Conservation (phyloP, 805 yeast genomes). For the Candida koratica region DNA sequence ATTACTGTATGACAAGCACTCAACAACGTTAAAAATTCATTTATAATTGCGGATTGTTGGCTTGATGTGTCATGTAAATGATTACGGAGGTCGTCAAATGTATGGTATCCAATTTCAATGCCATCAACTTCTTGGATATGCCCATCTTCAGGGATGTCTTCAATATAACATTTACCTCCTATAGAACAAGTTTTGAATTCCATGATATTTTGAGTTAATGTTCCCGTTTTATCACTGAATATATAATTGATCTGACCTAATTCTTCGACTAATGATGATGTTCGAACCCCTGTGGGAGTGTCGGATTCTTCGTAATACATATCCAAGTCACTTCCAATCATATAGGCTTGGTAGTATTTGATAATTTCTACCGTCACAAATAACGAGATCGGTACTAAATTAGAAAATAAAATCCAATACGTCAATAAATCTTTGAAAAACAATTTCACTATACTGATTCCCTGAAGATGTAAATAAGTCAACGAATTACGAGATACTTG, state of each 20-base stretch:
- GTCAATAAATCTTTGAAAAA: conserved; percentile 88
- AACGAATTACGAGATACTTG: conserved; percentile 49
- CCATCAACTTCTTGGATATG: conserved; percentile 70
- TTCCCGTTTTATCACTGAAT: conserved; percentile 96
- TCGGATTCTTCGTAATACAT: conserved; percentile 84
- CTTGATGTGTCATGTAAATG: conserved; percentile 42
- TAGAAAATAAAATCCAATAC: conserved; percentile 94
- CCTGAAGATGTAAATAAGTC: conserved; percentile 63
- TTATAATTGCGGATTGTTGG: conserved; percentile 47
- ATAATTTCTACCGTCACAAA: conserved; percentile 95
- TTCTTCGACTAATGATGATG: conserved; percentile 94
- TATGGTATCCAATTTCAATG: conserved; percentile 72
- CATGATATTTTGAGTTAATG: conserved; percentile 93
- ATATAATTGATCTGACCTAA: conserved; percentile 95
- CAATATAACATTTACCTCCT: conserved; percentile 87
- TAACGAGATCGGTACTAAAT: conserved; percentile 93
- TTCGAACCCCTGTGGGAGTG: conserved; percentile 92
- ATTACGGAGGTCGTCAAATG: conserved; percentile 54
- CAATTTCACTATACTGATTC: conserved; percentile 60
- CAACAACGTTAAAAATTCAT: conserved; percentile 75
- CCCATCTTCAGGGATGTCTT: conserved; percentile 87
- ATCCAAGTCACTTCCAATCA: conserved; percentile 92
- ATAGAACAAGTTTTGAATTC: conserved; percentile 91
- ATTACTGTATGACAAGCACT: conserved; percentile 97
- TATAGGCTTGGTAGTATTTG: conserved; percentile 90